Percentiles rank a stretch among this genome's conserved stretches.
These are phyloP conservation scores for Sinapis alba DNA, from an alignment of 441 rosid species.

Conservation along the genomic window DNA sequence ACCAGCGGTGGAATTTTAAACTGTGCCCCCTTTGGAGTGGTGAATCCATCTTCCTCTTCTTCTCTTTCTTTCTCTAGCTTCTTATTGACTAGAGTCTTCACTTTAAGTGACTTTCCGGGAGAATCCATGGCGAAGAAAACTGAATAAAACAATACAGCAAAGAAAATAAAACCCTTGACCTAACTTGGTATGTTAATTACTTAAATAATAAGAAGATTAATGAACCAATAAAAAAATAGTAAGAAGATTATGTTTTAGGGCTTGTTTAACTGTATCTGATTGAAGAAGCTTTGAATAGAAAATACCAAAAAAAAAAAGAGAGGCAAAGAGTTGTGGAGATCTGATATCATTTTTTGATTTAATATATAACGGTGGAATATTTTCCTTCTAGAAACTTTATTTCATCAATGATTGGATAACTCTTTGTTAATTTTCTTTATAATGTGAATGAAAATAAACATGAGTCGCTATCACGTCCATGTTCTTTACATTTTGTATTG, in stretches of 20 bases:
- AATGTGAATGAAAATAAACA: background rate
- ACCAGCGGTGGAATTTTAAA: slow-evolving; percentile 22
- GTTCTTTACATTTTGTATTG: background rate
- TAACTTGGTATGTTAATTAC: background rate
- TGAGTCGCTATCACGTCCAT: background rate
- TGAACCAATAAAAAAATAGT: too few species aligned
- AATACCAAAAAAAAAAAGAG: background rate
- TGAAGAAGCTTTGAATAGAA: background rate
- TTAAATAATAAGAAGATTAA: background rate
- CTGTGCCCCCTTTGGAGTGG: slow-evolving; percentile 21
- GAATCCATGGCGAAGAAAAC: slow-evolving; percentile 23
- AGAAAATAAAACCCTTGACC: background rate
- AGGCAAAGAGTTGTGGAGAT: background rate
- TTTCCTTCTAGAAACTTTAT: background rate
- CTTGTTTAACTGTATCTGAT: background rate
- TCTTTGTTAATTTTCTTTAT: background rate
- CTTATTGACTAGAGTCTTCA: background rate
- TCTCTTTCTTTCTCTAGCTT: slow-evolving; percentile 10
- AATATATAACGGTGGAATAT: slow-evolving; percentile 8
- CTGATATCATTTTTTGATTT: background rate
- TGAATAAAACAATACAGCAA: background rate
- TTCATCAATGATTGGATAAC: background rate
- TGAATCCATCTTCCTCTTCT: slow-evolving; percentile 16
- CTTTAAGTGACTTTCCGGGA: slow-evolving; percentile 22
- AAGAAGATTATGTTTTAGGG: background rate